These are phyloP conservation scores for Hypoxylon cercidicola DNA, from an alignment of 495 filamentous ascomycete species.

Conservation along the genomic window DNA sequence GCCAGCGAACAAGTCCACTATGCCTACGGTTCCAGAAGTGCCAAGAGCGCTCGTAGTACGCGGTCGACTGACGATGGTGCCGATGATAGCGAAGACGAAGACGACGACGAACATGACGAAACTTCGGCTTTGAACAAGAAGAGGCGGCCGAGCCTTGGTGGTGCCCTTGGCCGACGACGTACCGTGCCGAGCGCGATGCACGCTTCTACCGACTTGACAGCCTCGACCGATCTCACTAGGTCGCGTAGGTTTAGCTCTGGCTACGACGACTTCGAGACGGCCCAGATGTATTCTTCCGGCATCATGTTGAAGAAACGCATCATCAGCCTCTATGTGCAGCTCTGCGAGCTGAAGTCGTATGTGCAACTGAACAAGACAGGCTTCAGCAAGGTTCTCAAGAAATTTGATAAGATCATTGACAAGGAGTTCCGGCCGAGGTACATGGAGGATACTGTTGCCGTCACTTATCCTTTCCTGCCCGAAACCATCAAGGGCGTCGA, in stretches of 20 bases:
- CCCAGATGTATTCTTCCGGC: constrained; percentile 78
- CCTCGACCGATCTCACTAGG: constrained; percentile 61
- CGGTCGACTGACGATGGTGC: constrained; percentile 60
- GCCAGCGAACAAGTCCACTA: constrained; percentile 56
- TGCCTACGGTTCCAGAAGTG: constrained; percentile 39
- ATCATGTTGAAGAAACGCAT: constrained; percentile 91
- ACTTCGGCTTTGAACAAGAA: constrained; percentile 61
- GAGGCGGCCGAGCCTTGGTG: constrained; percentile 44
- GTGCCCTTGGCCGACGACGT: constrained; percentile 49
- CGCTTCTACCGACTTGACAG: constrained; percentile 65
- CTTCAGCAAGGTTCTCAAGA: constrained; percentile 95
- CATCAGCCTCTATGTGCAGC: constrained; percentile 84
- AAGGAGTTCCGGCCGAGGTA: constrained; percentile 79
- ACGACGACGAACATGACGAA: constrained; percentile 69
- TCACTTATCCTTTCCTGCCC: constrained; percentile 78
- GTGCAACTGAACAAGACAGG: constrained; percentile 96
- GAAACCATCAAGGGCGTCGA: constrained; percentile 76
- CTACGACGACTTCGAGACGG: constrained; percentile 80
- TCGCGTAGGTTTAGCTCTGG: constrained; percentile 66
- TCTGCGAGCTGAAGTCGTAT: constrained; percentile 97
- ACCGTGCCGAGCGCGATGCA: constrained; percentile 48
- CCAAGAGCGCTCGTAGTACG: constrained; percentile 51
- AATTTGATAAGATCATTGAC: constrained; percentile 97
- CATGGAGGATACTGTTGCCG: constrained; percentile 74
- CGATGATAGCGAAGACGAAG: constrained; percentile 72